Conservation (phyloP, 495 filamentous ascomycete species). For the Penicillium cosmopolitanum region DNA sequence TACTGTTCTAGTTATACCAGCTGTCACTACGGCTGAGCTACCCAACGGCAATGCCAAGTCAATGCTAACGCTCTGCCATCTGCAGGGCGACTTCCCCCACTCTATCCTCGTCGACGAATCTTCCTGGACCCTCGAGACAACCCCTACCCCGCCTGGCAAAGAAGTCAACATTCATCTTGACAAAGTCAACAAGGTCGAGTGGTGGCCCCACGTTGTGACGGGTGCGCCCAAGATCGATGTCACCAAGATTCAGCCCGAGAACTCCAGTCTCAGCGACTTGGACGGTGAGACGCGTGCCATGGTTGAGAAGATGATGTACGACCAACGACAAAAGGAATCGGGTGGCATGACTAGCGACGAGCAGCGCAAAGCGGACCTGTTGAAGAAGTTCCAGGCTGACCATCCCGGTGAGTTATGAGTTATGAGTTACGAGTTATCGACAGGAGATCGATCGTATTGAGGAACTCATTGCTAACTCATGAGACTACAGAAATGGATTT, state of each 20-base stretch:
- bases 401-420: conserved; percentile 78
- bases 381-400: conserved; percentile 87
- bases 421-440: conserved; percentile 24
- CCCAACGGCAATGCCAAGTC: neutral
- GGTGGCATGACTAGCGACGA: conserved; percentile 89
- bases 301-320: conserved; percentile 99
- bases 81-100: conserved; percentile 82
- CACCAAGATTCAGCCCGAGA: conserved; percentile 91
- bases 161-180: conserved; percentile 89
- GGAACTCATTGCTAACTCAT: neutral
- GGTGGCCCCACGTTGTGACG: conserved; percentile 93
- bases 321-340: conserved; percentile 95
- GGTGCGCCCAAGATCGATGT: conserved; percentile 84
- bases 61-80: neutral
- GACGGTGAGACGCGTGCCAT: conserved; percentile 96
- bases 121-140: conserved; percentile 88
- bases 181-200: conserved; percentile 96
- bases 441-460: no score
- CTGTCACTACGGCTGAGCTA: neutral
- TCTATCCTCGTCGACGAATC: conserved; percentile 80
- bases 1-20: neutral
- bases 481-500: conserved; percentile 50
- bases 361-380: conserved; percentile 86
- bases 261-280: conserved; percentile 83
- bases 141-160: conserved; percentile 63